Base-by-base conservation (phyloP, 1,139 yeast genomes). In the Meyerozyma guilliermondii region DNA sequence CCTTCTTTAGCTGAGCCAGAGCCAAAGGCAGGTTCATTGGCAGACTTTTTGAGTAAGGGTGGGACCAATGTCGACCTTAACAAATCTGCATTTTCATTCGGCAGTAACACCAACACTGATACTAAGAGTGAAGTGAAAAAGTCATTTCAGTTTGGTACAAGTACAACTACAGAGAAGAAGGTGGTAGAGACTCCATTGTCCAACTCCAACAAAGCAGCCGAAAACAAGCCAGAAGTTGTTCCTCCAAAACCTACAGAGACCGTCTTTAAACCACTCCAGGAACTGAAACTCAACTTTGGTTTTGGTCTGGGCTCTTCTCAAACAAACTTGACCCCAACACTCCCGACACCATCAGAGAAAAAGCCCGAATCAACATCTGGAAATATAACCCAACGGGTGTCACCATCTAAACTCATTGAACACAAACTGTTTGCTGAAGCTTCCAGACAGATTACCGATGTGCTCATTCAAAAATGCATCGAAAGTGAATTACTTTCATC, bases 381-480 rank as follows among this genome's bases (percentile, higher is more conserved):
- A 11, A 26, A 3, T 26, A 10, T 13, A 5, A 18, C 33, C n/a
- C 3, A n/a, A 4, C 20, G 10, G 7, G 14, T 13, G 7, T 13
- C 18, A 4, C 18, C 33, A 8, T 14, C 18, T 5, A 44, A 51
- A 47, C 47, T 59, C 29, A 43, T 44, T 20, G 58, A 59, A 45
- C 38, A 48, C 44, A 50, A 54, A 22, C 39, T 50, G 28, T 54
- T 56, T 52, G 33, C 46, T 16, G 23, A 44, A 39, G 62, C 68
- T 1, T 53, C 60, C 5, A 42, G 50, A 5, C 51, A 50, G 10
- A 44, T 73, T 3, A 54, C 64, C 11, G 55, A 65, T 9, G 51
- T 52, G 1, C 47, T 76, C 3, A 41, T 76, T n/a, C 43, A 49
- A 5, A 54, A 63, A 1, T 58, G 65, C 0, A 62, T 75, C 2